Conservation (phyloP, 805 yeast genomes). For the Wickerhamiella galacta region DNA sequence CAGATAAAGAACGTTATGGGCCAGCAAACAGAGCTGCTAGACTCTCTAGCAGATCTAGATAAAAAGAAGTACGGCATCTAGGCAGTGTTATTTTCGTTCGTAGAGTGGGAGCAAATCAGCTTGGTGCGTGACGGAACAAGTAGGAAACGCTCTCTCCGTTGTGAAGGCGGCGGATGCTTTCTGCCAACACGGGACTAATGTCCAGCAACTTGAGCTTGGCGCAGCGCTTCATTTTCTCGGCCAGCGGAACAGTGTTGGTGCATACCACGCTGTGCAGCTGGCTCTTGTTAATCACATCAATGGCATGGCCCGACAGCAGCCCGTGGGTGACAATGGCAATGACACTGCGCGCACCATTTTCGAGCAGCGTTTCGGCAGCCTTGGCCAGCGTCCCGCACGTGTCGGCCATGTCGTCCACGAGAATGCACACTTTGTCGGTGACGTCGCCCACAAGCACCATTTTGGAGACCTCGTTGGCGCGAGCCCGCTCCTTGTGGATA, state of each 20-base stretch:
- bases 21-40: neutral
- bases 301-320: conserved; percentile 73
- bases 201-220: conserved; percentile 67
- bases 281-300: conserved; percentile 50
- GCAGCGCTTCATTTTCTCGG: conserved; percentile 39
- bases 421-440: conserved; percentile 57
- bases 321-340: conserved; percentile 95
- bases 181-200: conserved; percentile 75
- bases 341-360: conserved; percentile 68
- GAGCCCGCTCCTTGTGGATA: conserved; percentile 89
- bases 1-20: conserved; percentile 20
- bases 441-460: conserved; percentile 98
- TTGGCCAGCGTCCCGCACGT: conserved; percentile 94
- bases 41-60: neutral
- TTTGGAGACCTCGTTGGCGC: conserved; percentile 84
- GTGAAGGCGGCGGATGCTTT: conserved; percentile 83
- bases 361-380: conserved; percentile 76
- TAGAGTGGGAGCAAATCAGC: no score
- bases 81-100: neutral
- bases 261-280: conserved; percentile 63
- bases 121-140: conserved; percentile 43
- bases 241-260: conserved; percentile 84
- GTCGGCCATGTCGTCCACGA: conserved; percentile 96
- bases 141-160: conserved; percentile 92
- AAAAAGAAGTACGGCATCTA: neutral